Evolutionary conservation across 73 alveolate species (phyloP), one percentile per base, ranked within the genome.

Genomic region (Effrenium voratum): DNA sequence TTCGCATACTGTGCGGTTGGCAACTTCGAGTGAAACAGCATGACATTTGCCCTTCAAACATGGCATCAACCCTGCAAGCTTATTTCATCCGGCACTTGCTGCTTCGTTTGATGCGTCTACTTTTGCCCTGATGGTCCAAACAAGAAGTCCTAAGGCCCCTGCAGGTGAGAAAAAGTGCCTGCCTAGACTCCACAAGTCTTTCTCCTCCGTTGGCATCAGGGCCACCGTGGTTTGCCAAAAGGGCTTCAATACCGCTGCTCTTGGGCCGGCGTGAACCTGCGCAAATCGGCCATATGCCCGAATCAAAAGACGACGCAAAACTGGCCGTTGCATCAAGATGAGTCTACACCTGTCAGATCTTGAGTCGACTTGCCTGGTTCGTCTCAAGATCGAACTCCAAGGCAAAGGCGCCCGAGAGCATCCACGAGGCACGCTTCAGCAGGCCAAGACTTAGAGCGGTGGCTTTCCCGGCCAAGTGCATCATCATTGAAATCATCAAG

Each of bases 351-450:
- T 12, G 63, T 8, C 19, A 52, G n/a, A 52, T 52, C 63, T 8
- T 19, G 19, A 12, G 63, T 52, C 63, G 63, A 8, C 26, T 63
- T 47, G 44, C 95, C 44, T 75, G 36, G 70, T 87, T 87, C 84
- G 2, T 87, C 83, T 87, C 60, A 41, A 66, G 40, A 68, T 87
- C 95, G 32, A 52, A 63, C 57, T 87, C 95, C 72, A 87, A 45
- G 84, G 59, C 83, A 46, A 87, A 87, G 22, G 95, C 95, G 44
- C 95, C 68, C 95, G 80, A 59, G 19, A 55, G 93, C 93, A 84
- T 52, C 80, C 80, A 84, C 0, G 93, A 84, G 38, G 93, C 76
- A 84, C 76, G 93, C 63, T 84, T 84, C 57, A 57, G 93, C 16
- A 84, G 59, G 0, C 92, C 92, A 70, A 81, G 92, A 70, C 92